Evolutionary conservation across 352 stramenopile genomes (phyloP), one percentile per base, ranked within the genome.

Genomic region (Peronosclerospora sorghi): DNA sequence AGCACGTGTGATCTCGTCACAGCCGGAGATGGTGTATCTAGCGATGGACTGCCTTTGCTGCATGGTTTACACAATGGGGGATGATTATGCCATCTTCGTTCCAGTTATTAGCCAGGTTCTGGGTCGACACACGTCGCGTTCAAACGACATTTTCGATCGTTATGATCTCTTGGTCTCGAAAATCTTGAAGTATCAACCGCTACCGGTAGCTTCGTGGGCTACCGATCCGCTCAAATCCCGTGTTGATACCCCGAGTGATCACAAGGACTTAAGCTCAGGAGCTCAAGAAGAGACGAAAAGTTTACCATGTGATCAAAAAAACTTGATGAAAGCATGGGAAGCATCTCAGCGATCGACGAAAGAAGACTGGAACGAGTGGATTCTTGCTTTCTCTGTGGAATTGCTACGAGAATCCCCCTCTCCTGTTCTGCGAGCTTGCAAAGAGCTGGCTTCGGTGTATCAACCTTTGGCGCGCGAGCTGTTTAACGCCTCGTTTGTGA

Each of bases 311-410:
- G 77, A 93, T 36, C 78, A 93, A 48, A 72, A 73, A 30, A 86
- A 89, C 39, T 52, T 94, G 15, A 73, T 86, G 60, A 89, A 90
- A 36, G 81, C 81, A 8, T 94, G 81, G 81, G 81, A 94, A 32
- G 68, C 74, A 29, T 83, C 78, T 8, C 78, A 94, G 35, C 69
- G 79, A 35, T 82, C 72, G 9, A 94, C 78, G 8, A 91, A 91
- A 38, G 81, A 94, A 47, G 96, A 99, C 55, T 99, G 96, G 96
- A 94, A 91, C 44, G 96, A 99, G 59, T 99, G 97, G 97, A 98
- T 99, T 67, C 70, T 96, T 6, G 71, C 87, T 0, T 96, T 99
- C 39, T 96, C 90, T 0, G 85, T 99, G 24, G 86, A 99, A 62
- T 68, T 99, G 21, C 65, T 99, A 5, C 85, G 95, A 28, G 94